A percentile compares a stretch with the other conserved stretches of the same genome.
Evolutionary conservation across 2,329 filamentous ascomycete genomes (phyloP).

Genomic region (Pseudovirgaria hyperparasitica): DNA sequence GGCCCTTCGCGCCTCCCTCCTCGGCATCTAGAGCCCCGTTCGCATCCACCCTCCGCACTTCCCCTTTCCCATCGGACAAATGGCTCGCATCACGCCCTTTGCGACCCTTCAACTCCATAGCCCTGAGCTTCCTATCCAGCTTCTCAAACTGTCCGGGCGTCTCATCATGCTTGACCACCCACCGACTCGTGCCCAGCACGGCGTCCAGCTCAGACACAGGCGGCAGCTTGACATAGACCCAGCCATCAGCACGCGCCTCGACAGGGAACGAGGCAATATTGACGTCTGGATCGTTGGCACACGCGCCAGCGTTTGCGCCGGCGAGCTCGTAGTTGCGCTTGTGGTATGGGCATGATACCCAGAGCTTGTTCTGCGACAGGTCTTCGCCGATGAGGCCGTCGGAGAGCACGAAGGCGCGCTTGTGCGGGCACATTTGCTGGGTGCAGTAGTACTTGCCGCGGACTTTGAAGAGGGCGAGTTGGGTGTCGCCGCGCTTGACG

Average conservation of each 20-base stretch:
- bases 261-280: conserved; percentile 73
- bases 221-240: conserved; percentile 69
- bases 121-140: conserved; percentile 43
- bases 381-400: conserved; percentile 73
- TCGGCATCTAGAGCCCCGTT: conserved; percentile 36
- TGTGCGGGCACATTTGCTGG: conserved; percentile 93
- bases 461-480: conserved; percentile 77
- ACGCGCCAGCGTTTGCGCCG: conserved; percentile 52
- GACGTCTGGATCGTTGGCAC: conserved; percentile 59
- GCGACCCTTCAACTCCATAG: conserved; percentile 35
- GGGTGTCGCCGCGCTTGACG: conserved; percentile 77
- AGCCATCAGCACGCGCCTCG: conserved; percentile 62
- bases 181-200: conserved; percentile 64
- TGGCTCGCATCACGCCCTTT: conserved; percentile 35
- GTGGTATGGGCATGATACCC: conserved; percentile 77
- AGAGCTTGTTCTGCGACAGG: conserved; percentile 48
- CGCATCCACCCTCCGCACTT: conserved; percentile 27
- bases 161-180: conserved; percentile 66
- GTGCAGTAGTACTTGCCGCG: conserved; percentile 70
- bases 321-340: conserved; percentile 78
- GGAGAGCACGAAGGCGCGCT: conserved; percentile 76
- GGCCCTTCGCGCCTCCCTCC: conserved; percentile 27
- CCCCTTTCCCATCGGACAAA: conserved; percentile 30
- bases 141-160: conserved; percentile 40
- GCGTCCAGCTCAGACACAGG: conserved; percentile 69